Conservation (phyloP, 495 filamentous ascomycete species). For the Xylaria intraflava region DNA sequence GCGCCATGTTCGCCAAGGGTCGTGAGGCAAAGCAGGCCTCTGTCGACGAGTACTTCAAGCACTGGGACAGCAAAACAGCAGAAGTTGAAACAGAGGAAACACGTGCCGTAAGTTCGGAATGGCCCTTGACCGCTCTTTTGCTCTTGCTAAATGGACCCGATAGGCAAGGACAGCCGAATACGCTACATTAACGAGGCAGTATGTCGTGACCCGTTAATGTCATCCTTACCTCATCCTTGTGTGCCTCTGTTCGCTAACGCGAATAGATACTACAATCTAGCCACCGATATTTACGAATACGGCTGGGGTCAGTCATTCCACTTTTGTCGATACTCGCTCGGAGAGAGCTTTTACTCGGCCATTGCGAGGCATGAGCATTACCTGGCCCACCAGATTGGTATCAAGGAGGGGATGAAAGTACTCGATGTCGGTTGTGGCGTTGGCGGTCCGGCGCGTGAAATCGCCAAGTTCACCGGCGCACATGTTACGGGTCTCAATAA, state of each 20-base stretch:
- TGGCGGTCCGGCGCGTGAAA: slow-evolving; percentile 94
- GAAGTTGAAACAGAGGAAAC: slow-evolving; percentile 73
- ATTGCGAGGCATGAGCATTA: slow-evolving; percentile 98
- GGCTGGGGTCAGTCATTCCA: slow-evolving; percentile 95
- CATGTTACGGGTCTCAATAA: slow-evolving; percentile 95
- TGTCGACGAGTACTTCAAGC: slow-evolving; percentile 98
- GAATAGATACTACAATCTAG: slow-evolving; percentile 90
- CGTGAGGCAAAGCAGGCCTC: slow-evolving; percentile 75
- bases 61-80: slow-evolving; percentile 92
- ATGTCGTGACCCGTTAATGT: slow-evolving; percentile 32
- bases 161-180: slow-evolving; percentile 83
- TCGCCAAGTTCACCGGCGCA: slow-evolving; percentile 86
- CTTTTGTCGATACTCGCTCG: slow-evolving; percentile 91
- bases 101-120: slow-evolving; percentile 55
- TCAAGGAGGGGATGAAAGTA: slow-evolving; percentile 81
- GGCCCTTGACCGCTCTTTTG: not conserved
- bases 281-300: slow-evolving; percentile 95
- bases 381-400: slow-evolving; percentile 82
- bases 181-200: slow-evolving; percentile 91
- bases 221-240: not conserved
- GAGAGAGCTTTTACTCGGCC: slow-evolving; percentile 85
- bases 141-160: slow-evolving; percentile 11
- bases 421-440: slow-evolving; percentile 97
- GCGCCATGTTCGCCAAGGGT: slow-evolving; percentile 82
- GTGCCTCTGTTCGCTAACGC: not conserved